Percentiles rank a stretch among this genome's conserved stretches.
Evolutionary conservation across 345 rosid species (phyloP).

Genomic region (Citrus glauca): DNA sequence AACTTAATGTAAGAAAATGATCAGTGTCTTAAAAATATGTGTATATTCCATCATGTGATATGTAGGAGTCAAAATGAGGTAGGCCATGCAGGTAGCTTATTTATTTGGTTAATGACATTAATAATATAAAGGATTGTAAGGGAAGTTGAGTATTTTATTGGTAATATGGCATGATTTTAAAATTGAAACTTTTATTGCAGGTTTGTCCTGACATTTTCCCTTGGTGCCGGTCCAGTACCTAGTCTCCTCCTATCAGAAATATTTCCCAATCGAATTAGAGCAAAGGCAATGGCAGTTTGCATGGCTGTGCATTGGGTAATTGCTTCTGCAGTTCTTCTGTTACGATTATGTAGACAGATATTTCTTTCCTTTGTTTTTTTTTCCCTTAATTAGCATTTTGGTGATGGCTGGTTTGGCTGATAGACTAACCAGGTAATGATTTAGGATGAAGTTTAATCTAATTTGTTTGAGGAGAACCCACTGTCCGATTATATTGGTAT

Average conservation of each 20-base stretch:
- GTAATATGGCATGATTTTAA: slow-evolving; percentile 2
- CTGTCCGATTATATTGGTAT: neutral
- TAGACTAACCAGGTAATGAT: neutral
- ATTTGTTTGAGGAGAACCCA: neutral
- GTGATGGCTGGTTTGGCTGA: neutral
- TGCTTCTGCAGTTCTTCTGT: slow-evolving; percentile 5
- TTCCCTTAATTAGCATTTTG: neutral
- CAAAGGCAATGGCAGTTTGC: slow-evolving; percentile 87
- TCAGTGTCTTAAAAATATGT: neutral
- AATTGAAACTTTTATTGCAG: slow-evolving; percentile 37
- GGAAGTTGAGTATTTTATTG: neutral
- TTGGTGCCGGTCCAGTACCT: slow-evolving; percentile 96
- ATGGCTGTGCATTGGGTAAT: slow-evolving; percentile 95
- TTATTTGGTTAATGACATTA: neutral
- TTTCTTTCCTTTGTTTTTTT: neutral
- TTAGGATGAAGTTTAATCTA: neutral
- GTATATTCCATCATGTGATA: neutral
- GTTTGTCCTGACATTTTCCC: slow-evolving; percentile 71
- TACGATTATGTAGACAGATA: neutral
- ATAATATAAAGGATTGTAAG: neutral
- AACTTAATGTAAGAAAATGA: neutral
- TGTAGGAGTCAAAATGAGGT: neutral
- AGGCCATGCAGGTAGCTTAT: neutral
- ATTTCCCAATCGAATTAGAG: slow-evolving; percentile 80
- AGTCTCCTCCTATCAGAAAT: slow-evolving; percentile 84